Evolutionary conservation across 2,329 filamentous ascomycete species (phyloP), one percentile per base, ranked within the genome.

Genomic region (Cytospora leucostoma): DNA sequence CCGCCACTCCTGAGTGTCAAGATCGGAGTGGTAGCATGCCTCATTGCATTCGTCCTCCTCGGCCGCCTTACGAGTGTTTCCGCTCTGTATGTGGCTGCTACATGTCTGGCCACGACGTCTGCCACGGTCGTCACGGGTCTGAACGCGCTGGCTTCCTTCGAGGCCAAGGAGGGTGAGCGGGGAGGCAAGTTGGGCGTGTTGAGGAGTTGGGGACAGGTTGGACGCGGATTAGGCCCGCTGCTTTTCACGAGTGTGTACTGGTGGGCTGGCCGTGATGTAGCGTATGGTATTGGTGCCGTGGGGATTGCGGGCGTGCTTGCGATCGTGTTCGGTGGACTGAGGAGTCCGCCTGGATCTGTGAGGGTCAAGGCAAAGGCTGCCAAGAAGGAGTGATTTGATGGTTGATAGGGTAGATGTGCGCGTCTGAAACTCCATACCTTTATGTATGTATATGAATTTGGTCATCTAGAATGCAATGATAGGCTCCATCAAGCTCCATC

Each of bases 161-260:
- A 98, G 75, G 93, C 93, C 0, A 82, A 80, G 52, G 88, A 89
- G 65, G 84, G 83, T 44, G 93, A 98, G 77, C 83, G 94, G 49
- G 95, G 95, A 3, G 88, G 88, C 54, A 96, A 96, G 72, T 79
- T 99, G 58, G 95, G 95, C 4, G 88, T 91, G 63, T 83, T 98
- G 69, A 83, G 95, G 34, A 87, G 83, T 69, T 88, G 82, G 88
- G 94, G 95, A 7, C 95, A 99, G 80, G 84, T 93, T 4, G 95
- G 95, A 3, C 84, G 95, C 38, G 92, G 93, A 0, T 75, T 96
- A 12, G 95, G 95, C 0, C 95, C 95, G 0, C 75, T 99, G 5
- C 78, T 96, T 40, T 99, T 99, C 74, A 98, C 95, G 66, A 92
- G 92, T 56, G 81, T 99, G 62, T 99, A 99, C 78, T 99, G 95